Evolutionary conservation across 805 yeast species (phyloP), one percentile per base, ranked within the genome.

Genomic region (Vanderwaltozyma yarrowii): DNA sequence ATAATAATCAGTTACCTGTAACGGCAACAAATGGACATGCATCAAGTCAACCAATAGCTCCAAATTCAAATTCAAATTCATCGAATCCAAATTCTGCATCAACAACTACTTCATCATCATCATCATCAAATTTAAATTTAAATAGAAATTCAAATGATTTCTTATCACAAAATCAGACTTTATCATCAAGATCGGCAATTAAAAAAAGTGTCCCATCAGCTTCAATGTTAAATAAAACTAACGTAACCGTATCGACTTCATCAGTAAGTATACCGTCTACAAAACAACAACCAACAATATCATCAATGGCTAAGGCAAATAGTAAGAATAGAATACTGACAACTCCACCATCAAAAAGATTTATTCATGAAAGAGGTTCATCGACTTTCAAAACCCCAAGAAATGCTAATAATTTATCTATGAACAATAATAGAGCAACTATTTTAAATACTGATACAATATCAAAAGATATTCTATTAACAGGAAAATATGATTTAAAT

Each of bases 321-420:
- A 42, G 23, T 24, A 41, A 43, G 30, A 39, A 48, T 17, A 49
- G 45, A 31, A 30, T 51, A 16, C 31, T 51, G 4, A 43, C 50
- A 2, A 56, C 57, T 1, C 59, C 61, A 2, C 58, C 61, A 20
- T 47, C 56, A n/a, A 52, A 54, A 33, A 37, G 26, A 8, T 20
- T 20, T 6, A 11, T 21, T 4, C 4, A 6, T 4, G 33, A 31
- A n/a, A 31, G 18, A 14, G 20, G 8, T 17, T 29, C 23, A 13
- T 17, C 32, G 7, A 28, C 30, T 6, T 31, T 20, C 14, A 52
- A 49, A 36, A 51, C 56, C 2, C 58, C 56, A 21, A 39, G 49
- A 30, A 30, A 30, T 18, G n/a, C 4, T 25, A 19, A 18, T 25
- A 33, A 25, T 25, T 7, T 25, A 9, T 12, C 13, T 25, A 27